phyloP scores from a whole-genome alignment of 441 rosid genomes.

The Euphorbia celastroides region DNA sequence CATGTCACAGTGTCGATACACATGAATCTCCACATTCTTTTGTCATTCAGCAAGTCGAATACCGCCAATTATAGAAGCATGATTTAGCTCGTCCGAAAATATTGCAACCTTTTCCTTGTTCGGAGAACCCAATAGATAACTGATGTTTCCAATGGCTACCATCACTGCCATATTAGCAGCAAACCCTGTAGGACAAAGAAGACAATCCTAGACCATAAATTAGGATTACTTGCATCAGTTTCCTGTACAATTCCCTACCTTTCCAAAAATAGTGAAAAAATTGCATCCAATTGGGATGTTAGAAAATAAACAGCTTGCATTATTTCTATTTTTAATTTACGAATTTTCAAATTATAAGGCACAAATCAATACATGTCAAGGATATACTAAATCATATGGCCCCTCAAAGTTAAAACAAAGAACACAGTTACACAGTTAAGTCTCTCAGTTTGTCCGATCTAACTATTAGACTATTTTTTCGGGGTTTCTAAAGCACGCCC shows the following conservation, averaged over 20 bases:
- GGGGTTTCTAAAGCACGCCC: too few species aligned
- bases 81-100: conserved; percentile 88
- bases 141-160: conserved; percentile 85
- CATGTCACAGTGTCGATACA: conserved; percentile 83
- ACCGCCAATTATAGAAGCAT: conserved; percentile 96
- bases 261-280: conserved; percentile 2
- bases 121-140: conserved; percentile 49
- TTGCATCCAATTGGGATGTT: neutral
- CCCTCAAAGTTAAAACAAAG: neutral
- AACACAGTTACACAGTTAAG: neutral
- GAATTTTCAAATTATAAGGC: neutral
- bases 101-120: conserved; percentile 63
- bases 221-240: conserved; percentile 26
- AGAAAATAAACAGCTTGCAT: neutral
- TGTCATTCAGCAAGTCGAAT: conserved; percentile 80
- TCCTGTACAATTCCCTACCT: conserved; percentile 6
- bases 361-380: neutral
- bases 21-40: conserved; percentile 45
- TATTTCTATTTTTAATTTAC: neutral
- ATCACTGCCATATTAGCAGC: conserved; percentile 92
- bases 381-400: neutral
- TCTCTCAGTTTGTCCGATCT: neutral
- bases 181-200: conserved; percentile 97
- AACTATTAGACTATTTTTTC: neutral
- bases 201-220: conserved; percentile 71